These are phyloP conservation scores for Aristolochia contorta DNA, from an alignment of 164 flowering plant species.

Conservation along the genomic window DNA sequence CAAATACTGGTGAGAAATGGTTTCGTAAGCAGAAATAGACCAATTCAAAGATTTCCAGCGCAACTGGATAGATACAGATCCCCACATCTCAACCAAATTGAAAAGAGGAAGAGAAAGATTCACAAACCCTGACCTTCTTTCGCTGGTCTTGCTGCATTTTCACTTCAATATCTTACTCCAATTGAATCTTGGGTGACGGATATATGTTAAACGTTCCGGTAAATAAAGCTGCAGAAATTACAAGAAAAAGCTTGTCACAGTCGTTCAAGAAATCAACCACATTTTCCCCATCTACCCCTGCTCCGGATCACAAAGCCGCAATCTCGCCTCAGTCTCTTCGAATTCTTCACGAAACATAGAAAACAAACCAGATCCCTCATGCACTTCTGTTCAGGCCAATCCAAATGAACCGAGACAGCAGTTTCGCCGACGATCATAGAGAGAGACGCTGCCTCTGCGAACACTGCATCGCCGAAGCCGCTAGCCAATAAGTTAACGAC, in stretches of 20 bases:
- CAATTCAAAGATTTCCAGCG: neutral
- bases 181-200: neutral
- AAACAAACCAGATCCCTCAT: slow-evolving; percentile 42
- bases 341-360: slow-evolving; percentile 29
- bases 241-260: neutral
- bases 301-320: slow-evolving; percentile 55
- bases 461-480: slow-evolving; percentile 12
- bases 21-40: neutral
- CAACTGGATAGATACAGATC: neutral
- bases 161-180: neutral
- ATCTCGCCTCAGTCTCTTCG: slow-evolving; percentile 36
- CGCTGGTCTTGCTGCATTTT: slow-evolving; percentile 76
- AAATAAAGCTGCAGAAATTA: neutral
- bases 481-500: neutral
- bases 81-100: neutral
- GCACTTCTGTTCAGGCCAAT: slow-evolving; percentile 19
- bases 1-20: neutral
- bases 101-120: neutral
- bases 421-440: slow-evolving; percentile 23
- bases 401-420: slow-evolving; percentile 6
- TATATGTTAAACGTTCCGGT: neutral
- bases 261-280: slow-evolving; percentile 37
- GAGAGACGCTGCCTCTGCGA: slow-evolving; percentile 5
- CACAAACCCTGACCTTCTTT: slow-evolving; percentile 43
- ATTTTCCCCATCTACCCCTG: slow-evolving; percentile 82